Base-by-base conservation (phyloP, 2,329 filamentous ascomycete genomes). In the Ophiobolus disseminans region DNA sequence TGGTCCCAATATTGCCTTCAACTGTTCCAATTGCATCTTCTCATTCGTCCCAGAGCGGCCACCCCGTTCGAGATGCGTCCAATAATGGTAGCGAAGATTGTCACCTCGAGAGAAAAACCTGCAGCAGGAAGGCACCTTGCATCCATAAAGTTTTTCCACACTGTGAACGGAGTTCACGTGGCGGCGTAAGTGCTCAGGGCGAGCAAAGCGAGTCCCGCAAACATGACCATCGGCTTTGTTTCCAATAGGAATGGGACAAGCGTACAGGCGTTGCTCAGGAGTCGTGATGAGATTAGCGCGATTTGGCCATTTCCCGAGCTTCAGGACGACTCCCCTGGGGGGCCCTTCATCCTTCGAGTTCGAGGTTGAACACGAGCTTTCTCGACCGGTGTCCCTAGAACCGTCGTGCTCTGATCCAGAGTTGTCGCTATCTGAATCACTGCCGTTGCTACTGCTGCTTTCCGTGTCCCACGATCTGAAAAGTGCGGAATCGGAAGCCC, bases 21-120 rank as follows among this genome's bases (percentile, higher is more conserved):
- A 31, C 14, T 60, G 45, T 5, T 9, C 21, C 3, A 63, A 14
- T 1, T 19, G 40, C 46, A 54, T 58, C 46, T 65, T 66, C 1
- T 26, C 32, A 21, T 65, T 65, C 31, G 51, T 57, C 0, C 63
- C 58, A 20, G 32, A 19, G 5, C 58, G 52, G 1, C 62, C 62
- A 6, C 57, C 58, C 7, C 55, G 42, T 1, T 47, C 20, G 4
- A 66, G n/a, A 37, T 66, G 63, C 14, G 61, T 65, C 51, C 58
- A 62, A 45, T 66, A 66, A 22, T 66, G 63, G 13, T 63, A 56
- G 0, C 59, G 54, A 8, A 62, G 31, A 37, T 66, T 66, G 36
- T 66, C 63, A 2, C 57, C 54, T n/a, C 63, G 58, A 1, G 51
- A 53, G 28, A 66, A 66, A 2, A 16, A 17, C 19, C 28, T 50